Evolutionary conservation across 768 basidiomycete genomes (phyloP).

Genomic region (Cystofilobasidium bisporidii): DNA sequence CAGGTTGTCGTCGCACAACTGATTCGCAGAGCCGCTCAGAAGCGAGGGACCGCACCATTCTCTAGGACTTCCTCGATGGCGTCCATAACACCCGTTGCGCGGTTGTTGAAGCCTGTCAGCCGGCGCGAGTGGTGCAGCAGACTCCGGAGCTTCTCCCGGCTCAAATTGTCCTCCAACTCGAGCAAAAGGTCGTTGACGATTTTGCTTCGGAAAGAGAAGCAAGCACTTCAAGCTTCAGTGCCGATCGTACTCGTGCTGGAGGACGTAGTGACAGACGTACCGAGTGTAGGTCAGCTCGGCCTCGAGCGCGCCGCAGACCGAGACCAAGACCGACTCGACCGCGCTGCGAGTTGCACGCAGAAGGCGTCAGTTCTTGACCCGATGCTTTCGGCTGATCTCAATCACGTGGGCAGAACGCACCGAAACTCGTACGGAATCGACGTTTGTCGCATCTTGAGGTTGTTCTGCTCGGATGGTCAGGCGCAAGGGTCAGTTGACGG

Average conservation of each 20-base stretch:
- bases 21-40: too few relatives aligned
- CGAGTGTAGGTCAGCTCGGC: conserved; percentile 89
- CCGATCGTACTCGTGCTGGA: too few relatives aligned
- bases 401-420: conserved; percentile 40
- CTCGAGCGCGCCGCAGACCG: conserved; percentile 83
- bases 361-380: too few relatives aligned
- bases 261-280: conserved; percentile 22
- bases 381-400: conserved; percentile 28
- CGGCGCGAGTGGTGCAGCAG: conserved; percentile 85
- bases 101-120: conserved; percentile 77
- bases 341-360: conserved; percentile 50
- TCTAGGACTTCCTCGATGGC: conserved; percentile 83
- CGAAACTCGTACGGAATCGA: conserved; percentile 74
- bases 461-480: not conserved
- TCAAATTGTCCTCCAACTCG: conserved; percentile 90
- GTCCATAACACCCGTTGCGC: conserved; percentile 81
- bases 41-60: conserved; percentile 52
- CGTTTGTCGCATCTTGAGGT: conserved; percentile 17
- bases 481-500: not conserved
- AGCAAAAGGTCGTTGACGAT: conserved; percentile 81
- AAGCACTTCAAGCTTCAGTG: too few relatives aligned
- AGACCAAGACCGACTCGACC: conserved; percentile 82
- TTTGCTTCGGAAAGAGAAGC: conserved; percentile 44
- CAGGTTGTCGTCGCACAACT: too few relatives aligned
- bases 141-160: conserved; percentile 85